Evolutionary conservation across 768 basidiomycete species (phyloP).

Genomic region (Naganishia vishniacii): DNA sequence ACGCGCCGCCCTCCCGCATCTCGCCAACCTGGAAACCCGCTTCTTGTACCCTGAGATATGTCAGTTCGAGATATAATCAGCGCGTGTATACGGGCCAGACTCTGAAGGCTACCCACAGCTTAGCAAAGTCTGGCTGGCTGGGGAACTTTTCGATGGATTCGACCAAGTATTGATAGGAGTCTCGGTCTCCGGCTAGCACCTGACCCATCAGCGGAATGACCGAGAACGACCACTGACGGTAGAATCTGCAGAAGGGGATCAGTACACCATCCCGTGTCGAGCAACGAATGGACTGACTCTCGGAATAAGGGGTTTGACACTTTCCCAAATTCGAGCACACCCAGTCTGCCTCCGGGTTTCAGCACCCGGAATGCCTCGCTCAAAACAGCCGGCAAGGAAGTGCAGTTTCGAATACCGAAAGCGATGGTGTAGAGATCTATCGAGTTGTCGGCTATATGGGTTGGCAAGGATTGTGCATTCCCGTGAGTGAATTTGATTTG

Average conservation of each 20-base stretch:
- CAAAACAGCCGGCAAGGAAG: conserved; percentile 79
- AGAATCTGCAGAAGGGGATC: conserved; percentile 56
- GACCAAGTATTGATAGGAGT: conserved; percentile 93
- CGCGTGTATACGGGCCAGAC: neutral
- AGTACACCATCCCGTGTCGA: neutral
- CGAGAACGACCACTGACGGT: conserved; percentile 92
- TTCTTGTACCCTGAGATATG: conserved; percentile 41
- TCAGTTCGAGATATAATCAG: neutral
- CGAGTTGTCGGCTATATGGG: conserved; percentile 68
- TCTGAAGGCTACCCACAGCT: conserved; percentile 55
- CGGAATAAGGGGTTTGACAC: conserved; percentile 80
- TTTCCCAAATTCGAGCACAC: conserved; percentile 91
- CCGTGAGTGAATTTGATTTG: conserved; percentile 88
- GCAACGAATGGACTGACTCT: conserved; percentile 57
- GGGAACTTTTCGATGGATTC: conserved; percentile 96
- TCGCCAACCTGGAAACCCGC: conserved; percentile 50
- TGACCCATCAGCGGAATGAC: conserved; percentile 94
- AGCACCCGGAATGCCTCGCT: conserved; percentile 86
- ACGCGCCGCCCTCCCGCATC: conserved; percentile 49
- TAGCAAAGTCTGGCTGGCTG: conserved; percentile 74
- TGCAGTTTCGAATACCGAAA: conserved; percentile 96
- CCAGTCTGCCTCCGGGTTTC: conserved; percentile 91
- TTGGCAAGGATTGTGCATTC: conserved; percentile 76
- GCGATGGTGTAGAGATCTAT: conserved; percentile 98
- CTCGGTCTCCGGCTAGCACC: conserved; percentile 87